Conservation (phyloP, 106 monocot genomes). For the Ottelia alismoides region DNA sequence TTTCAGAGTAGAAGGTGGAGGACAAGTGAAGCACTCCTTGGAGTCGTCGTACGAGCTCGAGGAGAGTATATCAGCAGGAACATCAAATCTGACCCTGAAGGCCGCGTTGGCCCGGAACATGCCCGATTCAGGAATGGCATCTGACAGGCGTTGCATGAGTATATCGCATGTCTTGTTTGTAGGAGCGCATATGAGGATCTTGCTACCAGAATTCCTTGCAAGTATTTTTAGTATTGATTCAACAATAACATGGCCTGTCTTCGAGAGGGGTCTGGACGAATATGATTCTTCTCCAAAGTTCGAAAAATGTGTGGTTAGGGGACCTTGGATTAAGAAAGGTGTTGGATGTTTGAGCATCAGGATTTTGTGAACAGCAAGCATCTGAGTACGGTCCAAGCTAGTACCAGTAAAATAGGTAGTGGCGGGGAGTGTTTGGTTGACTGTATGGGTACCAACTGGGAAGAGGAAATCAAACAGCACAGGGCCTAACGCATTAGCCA, state of each 20-base stretch:
- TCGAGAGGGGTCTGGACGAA: neutral
- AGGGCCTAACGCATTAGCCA: constrained; percentile 15
- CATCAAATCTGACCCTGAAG: constrained; percentile 13
- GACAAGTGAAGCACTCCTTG: constrained; percentile 21
- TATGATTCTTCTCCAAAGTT: neutral
- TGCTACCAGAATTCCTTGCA: constrained; percentile 7
- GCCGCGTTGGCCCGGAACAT: constrained; percentile 36
- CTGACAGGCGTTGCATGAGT: constrained; percentile 4
- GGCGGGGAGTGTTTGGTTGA: neutral
- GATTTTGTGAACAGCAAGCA: constrained; percentile 1
- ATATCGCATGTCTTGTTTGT: constrained; percentile 20
- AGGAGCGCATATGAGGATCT: constrained; percentile 27
- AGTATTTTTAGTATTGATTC: constrained; percentile 10
- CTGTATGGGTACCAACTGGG: constrained; percentile 1
- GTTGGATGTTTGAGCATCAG: constrained; percentile 8
- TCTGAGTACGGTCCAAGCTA: neutral
- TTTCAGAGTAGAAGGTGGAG: constrained; percentile 6
- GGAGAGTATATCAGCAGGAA: constrained; percentile 18
- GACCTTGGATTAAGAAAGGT: constrained; percentile 27
- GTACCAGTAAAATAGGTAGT: neutral
- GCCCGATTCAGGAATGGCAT: constrained; percentile 1
- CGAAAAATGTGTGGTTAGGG: neutral
- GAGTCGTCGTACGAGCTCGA: constrained; percentile 3
- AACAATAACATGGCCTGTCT: neutral
- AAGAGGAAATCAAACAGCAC: constrained; percentile 22